Evolutionary conservation across 805 yeast species (phyloP), one percentile per base, ranked within the genome.

Genomic region (Wickerhamomyces xylosicus): DNA sequence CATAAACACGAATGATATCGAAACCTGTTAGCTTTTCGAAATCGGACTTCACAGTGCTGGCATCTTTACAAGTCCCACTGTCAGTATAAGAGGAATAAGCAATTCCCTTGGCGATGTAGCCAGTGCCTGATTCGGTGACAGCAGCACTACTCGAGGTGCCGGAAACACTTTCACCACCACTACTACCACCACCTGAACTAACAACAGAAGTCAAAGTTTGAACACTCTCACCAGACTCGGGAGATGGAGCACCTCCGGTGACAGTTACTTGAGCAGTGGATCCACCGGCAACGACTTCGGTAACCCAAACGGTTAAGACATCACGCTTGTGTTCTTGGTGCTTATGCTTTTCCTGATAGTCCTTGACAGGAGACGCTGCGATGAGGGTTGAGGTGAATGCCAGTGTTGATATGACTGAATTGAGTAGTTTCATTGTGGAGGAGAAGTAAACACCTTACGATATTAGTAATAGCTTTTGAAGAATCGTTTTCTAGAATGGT

Each of bases 61-160:
- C 55, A 33, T 70, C 57, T 57, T 78, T 77, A 61, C 85, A 78
- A 27, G 65, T 53, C 41, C 80, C 77, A 41, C 63, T 54, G 47
- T 67, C 62, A 35, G 73, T 59, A 63, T 77, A 78, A 36, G 85
- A 84, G 14, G 84, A 71, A 60, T 78, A 78, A 31, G 83, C 71
- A 52, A 78, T 72, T 58, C 85, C 85, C 51, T 72, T 74, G 10
- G 46, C 58, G 41, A 72, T 70, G 19, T 64, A 45, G 14, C 34
- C n/a, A 15, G 34, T 29, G 21, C 10, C 49, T 41, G 54, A 61
- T 47, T 44, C 58, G 21, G 58, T 39, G 37, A 66, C 8, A 31
- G 33, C 11, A 25, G 29, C 29, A 25, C n/a, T 9, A 4, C 14
- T 5, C 5, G 20, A 10, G 19, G 33, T 16, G 9, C 5, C 9